Conservation (phyloP, 345 rosid genomes). For the Lepidium sativum region DNA sequence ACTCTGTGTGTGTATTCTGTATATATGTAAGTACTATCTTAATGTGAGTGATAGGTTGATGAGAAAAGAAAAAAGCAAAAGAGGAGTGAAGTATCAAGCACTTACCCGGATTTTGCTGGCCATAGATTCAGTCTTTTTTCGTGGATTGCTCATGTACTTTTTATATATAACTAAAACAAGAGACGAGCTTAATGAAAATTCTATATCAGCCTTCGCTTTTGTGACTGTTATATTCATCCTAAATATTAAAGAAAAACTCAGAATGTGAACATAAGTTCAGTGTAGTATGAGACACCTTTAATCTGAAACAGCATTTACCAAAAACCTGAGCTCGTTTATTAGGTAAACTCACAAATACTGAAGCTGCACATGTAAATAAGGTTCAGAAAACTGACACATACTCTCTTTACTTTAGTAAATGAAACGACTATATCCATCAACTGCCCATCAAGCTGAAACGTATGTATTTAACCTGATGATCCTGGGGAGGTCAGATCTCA, state of each 20-base stretch:
- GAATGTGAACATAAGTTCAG: background rate
- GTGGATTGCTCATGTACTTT: background rate
- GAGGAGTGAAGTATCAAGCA: slow-evolving; percentile 1
- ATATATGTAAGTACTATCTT: slow-evolving; percentile 1
- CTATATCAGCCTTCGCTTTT: slow-evolving; percentile 10
- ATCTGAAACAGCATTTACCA: background rate
- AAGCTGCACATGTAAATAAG: slow-evolving; percentile 1
- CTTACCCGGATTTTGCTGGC: slow-evolving; percentile 21
- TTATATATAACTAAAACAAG: background rate
- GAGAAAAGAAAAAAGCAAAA: background rate
- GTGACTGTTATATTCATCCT: background rate
- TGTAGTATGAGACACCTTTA: background rate
- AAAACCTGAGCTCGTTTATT: background rate
- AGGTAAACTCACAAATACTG: background rate
- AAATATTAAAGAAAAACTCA: background rate
- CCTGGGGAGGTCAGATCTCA: background rate
- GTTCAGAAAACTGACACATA: slow-evolving; percentile 1
- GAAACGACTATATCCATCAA: background rate
- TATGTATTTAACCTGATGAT: slow-evolving; percentile 9
- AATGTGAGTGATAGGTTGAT: slow-evolving; percentile 19
- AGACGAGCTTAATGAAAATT: slow-evolving; percentile 6
- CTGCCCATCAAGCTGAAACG: background rate
- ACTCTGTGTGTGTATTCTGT: background rate
- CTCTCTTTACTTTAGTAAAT: background rate
- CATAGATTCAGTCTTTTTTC: slow-evolving; percentile 9